Evolutionary conservation across 2,329 filamentous ascomycete species (phyloP).

Genomic region (Fusarium acutatum): DNA sequence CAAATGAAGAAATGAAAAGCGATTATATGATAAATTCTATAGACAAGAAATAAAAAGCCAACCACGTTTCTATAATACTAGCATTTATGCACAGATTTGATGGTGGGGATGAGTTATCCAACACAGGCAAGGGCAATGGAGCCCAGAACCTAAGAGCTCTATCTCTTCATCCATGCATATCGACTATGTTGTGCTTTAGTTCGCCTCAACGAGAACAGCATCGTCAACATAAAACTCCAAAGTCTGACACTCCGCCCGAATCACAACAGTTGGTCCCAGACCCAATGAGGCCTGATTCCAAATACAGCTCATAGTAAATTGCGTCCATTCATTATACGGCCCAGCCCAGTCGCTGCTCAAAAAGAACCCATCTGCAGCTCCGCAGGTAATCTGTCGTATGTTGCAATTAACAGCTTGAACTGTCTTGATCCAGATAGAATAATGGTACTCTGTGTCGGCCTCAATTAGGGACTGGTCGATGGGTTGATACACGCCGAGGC

Average conservation of each 20-base stretch:
- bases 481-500: neutral
- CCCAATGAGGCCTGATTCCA: neutral
- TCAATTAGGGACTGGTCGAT: neutral
- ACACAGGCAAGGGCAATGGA: accelerated
- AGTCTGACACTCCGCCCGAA: neutral
- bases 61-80: accelerated
- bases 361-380: neutral
- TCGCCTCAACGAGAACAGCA: neutral
- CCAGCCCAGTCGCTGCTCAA: neutral
- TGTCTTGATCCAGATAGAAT: neutral
- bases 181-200: neutral
- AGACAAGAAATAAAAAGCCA: neutral
- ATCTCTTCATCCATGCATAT: accelerated
- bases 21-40: neutral
- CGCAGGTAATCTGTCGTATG: neutral
- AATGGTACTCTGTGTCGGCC: neutral
- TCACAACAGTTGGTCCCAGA: neutral
- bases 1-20: conserved; percentile 21
- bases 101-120: no score
- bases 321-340: neutral
- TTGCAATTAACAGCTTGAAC: neutral
- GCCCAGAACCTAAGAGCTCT: accelerated
- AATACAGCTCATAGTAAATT: neutral
- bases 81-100: accelerated
- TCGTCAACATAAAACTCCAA: neutral